These are phyloP conservation scores for Asterochloris erici DNA, from an alignment of 139 green algal species.

Conservation along the genomic window DNA sequence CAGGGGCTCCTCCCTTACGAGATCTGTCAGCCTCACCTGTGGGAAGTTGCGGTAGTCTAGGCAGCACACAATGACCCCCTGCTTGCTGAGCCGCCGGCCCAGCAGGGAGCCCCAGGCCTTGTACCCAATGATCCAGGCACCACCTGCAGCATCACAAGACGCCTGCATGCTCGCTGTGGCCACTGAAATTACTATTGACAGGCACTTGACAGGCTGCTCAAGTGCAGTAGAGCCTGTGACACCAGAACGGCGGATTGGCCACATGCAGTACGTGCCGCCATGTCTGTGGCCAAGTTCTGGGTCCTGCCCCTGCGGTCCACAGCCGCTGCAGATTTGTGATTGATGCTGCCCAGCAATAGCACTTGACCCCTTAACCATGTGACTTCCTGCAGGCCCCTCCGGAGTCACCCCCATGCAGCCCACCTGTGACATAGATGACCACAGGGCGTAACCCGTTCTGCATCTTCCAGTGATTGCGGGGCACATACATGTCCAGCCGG, in stretches of 20 bases:
- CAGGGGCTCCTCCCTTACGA: too few species aligned
- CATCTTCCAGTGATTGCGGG: slow-evolving; percentile 26
- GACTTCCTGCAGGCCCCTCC: too few species aligned
- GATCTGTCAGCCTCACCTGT: slow-evolving; percentile 43
- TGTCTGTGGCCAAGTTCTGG: background rate
- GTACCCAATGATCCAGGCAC: slow-evolving; percentile 94
- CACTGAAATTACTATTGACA: too few species aligned
- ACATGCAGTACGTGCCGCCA: background rate
- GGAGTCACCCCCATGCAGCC: too few species aligned
- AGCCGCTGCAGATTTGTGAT: too few species aligned
- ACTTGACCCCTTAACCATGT: too few species aligned
- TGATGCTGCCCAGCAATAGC: too few species aligned
- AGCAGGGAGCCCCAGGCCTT: slow-evolving; percentile 93
- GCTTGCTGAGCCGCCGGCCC: slow-evolving; percentile 68
- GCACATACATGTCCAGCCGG: slow-evolving; percentile 80
- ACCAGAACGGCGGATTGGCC: too few species aligned
- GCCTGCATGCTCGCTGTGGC: background rate
- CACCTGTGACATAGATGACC: slow-evolving; percentile 87
- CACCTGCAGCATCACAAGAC: slow-evolving; percentile 41
- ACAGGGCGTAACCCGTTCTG: slow-evolving; percentile 44
- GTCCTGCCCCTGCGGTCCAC: too few species aligned
- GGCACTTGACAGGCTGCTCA: too few species aligned
- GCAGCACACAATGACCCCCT: slow-evolving; percentile 81
- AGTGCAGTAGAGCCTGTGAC: too few species aligned
- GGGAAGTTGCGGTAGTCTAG: slow-evolving; percentile 97